Percentiles rank a stretch among this genome's conserved stretches.
Evolutionary conservation across 106 monocot species (phyloP).

Genomic region (Agapanthus africanus): DNA sequence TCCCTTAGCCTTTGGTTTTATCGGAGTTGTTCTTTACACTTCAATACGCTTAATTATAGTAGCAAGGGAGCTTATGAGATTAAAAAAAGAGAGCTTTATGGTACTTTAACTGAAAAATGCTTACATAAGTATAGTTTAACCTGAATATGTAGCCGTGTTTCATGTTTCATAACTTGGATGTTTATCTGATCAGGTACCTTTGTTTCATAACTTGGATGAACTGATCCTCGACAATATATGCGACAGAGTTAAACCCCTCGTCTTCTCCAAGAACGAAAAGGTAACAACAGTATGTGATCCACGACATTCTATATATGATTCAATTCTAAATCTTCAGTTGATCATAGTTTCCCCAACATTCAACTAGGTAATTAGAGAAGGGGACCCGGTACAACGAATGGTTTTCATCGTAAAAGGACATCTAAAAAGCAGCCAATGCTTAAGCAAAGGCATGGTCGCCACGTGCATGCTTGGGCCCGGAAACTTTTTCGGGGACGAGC

Average conservation of each 20-base stretch:
- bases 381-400: conserved; percentile 82
- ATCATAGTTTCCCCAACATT: not conserved
- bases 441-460: conserved; percentile 61
- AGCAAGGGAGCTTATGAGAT: no score
- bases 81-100: no score
- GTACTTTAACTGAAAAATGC: no score
- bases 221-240: conserved; percentile 92
- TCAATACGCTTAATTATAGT: no score
- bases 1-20: no score
- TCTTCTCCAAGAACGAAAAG: conserved; percentile 90
- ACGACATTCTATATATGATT: not conserved
- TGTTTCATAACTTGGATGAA: conserved; percentile 83
- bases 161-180: no score
- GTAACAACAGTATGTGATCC: conserved; percentile 13
- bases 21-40: no score
- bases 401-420: conserved; percentile 65
- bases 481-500: conserved; percentile 85
- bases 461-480: conserved; percentile 74
- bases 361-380: conserved; percentile 79
- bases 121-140: no score
- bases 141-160: no score
- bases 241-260: conserved; percentile 65
- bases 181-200: conserved; percentile 76
- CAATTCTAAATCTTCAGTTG: not conserved
- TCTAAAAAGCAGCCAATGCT: conserved; percentile 55